Evolutionary conservation across 495 filamentous ascomycete genomes (phyloP).

Genomic region (Talaromyces ruber): DNA sequence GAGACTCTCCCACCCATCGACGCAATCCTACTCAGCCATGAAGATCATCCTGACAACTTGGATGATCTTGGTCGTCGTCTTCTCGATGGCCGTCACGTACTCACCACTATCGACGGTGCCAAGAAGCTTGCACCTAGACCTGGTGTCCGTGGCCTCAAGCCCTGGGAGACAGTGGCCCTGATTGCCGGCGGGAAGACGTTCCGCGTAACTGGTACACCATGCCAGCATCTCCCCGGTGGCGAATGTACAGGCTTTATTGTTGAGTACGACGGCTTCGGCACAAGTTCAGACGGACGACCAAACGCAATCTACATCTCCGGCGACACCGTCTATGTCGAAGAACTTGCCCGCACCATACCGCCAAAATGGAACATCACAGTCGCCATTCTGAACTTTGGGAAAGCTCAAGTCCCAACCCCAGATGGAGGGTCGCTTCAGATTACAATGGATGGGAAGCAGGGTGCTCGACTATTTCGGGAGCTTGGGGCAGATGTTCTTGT

Average conservation of each 20-base stretch:
- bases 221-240: slow-evolving; percentile 34
- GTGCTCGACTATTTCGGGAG: slow-evolving; percentile 26
- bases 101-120: slow-evolving; percentile 42
- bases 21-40: slow-evolving; percentile 44
- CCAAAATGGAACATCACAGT: slow-evolving; percentile 14
- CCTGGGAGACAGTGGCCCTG: slow-evolving; percentile 18
- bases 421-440: slow-evolving; percentile 27
- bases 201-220: slow-evolving; percentile 33
- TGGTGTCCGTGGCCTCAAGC: slow-evolving; percentile 29
- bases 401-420: slow-evolving; percentile 16
- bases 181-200: slow-evolving; percentile 16
- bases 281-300: slow-evolving; percentile 23
- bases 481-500: slow-evolving; percentile 38
- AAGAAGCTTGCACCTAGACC: slow-evolving; percentile 32
- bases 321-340: slow-evolving; percentile 44
- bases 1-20: slow-evolving; percentile 39
- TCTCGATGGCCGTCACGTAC: slow-evolving; percentile 38
- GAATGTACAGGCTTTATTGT: slow-evolving; percentile 44
- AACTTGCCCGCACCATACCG: slow-evolving; percentile 19
- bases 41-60: slow-evolving; percentile 48
- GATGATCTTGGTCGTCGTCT: slow-evolving; percentile 31
- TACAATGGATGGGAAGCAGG: slow-evolving; percentile 43
- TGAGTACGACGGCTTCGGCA: slow-evolving; percentile 28
- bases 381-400: slow-evolving; percentile 22
- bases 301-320: slow-evolving; percentile 49